phyloP scores from a whole-genome alignment of 208 protist genomes.

The Wallacemonas sp. region DNA sequence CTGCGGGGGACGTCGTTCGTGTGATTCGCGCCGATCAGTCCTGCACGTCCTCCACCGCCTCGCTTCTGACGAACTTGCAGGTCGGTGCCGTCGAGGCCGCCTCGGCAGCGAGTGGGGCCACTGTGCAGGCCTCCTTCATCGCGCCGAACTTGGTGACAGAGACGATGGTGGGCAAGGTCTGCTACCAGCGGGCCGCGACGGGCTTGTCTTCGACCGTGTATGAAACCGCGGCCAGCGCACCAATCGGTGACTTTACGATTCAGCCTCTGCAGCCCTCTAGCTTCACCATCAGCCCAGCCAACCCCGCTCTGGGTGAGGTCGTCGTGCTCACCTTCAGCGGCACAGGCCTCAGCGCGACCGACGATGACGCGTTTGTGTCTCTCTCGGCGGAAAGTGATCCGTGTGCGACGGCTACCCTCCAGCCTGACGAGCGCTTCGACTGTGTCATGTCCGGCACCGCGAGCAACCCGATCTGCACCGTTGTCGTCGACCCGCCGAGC shows the following conservation, averaged over 20 bases:
- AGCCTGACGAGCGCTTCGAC: conserved; percentile 22
- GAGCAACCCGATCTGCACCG: conserved; percentile 46
- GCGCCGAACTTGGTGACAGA: conserved; percentile 53
- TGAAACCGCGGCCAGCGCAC: conserved; percentile 27
- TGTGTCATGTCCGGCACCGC: conserved; percentile 36
- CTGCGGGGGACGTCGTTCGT: conserved; percentile 47
- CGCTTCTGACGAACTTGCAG: conserved; percentile 62
- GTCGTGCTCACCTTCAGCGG: conserved; percentile 65
- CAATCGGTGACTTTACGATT: conserved; percentile 68
- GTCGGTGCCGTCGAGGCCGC: conserved; percentile 33
- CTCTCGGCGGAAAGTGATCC: conserved; percentile 26
- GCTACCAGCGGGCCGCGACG: conserved; percentile 54
- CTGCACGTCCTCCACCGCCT: conserved; percentile 58
- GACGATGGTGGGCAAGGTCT: conserved; percentile 65
- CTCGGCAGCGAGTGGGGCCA: neutral
- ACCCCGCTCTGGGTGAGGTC: conserved; percentile 48
- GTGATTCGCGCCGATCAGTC: conserved; percentile 42
- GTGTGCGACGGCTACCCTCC: conserved; percentile 18
- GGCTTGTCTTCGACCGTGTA: conserved; percentile 62
- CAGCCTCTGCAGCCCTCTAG: conserved; percentile 75
- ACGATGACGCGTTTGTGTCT: conserved; percentile 73
- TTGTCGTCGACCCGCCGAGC: conserved; percentile 51
- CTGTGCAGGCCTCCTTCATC: conserved; percentile 51
- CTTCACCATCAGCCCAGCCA: conserved; percentile 47
- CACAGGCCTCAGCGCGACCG: conserved; percentile 41